A percentile compares a stretch with the other conserved stretches of the same genome.
Conservation (phyloP, 345 rosid genomes). For the Citrus glauca region DNA sequence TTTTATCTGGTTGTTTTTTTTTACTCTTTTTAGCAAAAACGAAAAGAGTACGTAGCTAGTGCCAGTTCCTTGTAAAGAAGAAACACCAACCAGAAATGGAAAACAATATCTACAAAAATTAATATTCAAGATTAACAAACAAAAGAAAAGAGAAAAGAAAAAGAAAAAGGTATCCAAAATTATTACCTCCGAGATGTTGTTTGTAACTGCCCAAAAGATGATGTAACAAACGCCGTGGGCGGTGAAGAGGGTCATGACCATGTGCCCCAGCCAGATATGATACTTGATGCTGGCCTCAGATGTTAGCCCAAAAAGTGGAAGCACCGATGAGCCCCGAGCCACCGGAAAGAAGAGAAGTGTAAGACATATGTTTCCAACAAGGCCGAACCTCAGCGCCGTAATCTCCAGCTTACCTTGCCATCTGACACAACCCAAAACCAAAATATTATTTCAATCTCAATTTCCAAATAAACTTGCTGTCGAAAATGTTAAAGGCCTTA, state of each 20-base stretch:
- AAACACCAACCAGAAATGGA: neutral
- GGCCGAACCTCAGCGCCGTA: constrained; percentile 37
- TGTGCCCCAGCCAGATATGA: constrained; percentile 86
- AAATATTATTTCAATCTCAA: too few relatives aligned
- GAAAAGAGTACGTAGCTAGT: too few relatives aligned
- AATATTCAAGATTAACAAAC: neutral
- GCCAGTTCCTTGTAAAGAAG: neutral
- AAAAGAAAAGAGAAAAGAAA: neutral
- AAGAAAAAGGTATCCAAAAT: neutral
- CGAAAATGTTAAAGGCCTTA: constrained; percentile 22
- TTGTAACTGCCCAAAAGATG: constrained; percentile 32
- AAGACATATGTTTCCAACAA: constrained; percentile 62
- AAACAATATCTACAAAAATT: neutral
- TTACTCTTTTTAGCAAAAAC: too few relatives aligned
- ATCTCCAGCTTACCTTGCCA: constrained; percentile 51
- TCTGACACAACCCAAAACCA: constrained; percentile 24
- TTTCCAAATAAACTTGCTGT: too few relatives aligned
- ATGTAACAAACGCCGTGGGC: constrained; percentile 63
- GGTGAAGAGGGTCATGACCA: constrained; percentile 56
- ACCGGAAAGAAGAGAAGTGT: constrained; percentile 77
- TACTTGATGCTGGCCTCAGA: constrained; percentile 88
- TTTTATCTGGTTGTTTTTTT: too few relatives aligned
- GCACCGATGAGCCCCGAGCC: constrained; percentile 73
- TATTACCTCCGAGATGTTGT: constrained; percentile 44
- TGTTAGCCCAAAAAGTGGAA: constrained; percentile 60